phyloP scores from a whole-genome alignment of 345 rosid genomes.

The Abelmoschus esculentus region DNA sequence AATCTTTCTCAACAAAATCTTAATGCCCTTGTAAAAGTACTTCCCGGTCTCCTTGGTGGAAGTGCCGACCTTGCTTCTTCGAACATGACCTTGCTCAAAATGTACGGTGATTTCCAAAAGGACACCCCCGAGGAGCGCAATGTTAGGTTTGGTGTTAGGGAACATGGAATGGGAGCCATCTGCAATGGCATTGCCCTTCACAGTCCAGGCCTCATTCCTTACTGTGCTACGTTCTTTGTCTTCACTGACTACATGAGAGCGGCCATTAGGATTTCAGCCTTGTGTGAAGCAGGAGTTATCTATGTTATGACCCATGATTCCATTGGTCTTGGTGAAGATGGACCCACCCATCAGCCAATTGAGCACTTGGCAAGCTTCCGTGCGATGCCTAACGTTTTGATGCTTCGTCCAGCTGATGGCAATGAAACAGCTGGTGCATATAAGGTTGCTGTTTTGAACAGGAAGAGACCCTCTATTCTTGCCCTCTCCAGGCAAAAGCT shows the following conservation, averaged over 20 bases:
- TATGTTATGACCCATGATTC: constrained; percentile 99
- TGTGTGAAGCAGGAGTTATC: constrained; percentile 81
- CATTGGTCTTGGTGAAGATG: constrained; percentile 98
- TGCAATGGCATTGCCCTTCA: constrained; percentile 90
- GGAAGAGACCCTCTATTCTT: constrained; percentile 80
- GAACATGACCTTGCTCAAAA: constrained; percentile 92
- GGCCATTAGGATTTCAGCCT: constrained; percentile 88
- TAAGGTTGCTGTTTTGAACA: constrained; percentile 68
- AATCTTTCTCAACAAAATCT: constrained; percentile 83
- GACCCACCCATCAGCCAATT: constrained; percentile 98
- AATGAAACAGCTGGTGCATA: constrained; percentile 98
- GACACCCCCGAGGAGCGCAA: constrained; percentile 88
- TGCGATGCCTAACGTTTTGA: constrained; percentile 91
- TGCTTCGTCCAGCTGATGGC: constrained; percentile 99
- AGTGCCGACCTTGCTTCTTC: constrained; percentile 99
- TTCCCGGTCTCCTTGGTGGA: constrained; percentile 94
- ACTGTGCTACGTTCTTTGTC: constrained; percentile 99
- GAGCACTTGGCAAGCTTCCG: constrained; percentile 99
- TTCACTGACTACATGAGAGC: constrained; percentile 99
- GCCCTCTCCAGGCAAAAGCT: constrained; percentile 96
- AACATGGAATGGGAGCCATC: constrained; percentile 97
- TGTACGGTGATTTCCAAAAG: constrained; percentile 85
- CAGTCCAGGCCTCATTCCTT: constrained; percentile 85
- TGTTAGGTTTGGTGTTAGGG: constrained; percentile 91
- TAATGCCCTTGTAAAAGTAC: constrained; percentile 69